Base-by-base conservation (phyloP, 2,329 filamentous ascomycete genomes). In the Xylaria sp. region DNA sequence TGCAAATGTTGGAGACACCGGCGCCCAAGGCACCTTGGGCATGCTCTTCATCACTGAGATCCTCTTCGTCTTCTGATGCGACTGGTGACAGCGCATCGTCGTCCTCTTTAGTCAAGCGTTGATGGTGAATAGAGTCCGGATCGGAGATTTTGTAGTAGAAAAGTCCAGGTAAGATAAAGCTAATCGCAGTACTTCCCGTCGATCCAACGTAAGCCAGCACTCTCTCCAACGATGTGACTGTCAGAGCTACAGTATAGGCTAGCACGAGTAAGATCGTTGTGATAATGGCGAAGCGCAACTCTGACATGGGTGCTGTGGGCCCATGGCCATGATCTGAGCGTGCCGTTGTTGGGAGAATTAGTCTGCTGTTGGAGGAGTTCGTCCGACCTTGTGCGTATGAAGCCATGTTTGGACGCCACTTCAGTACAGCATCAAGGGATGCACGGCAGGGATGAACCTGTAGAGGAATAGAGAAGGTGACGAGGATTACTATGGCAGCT, bases 71-170 rank as follows among this genome's bases (percentile, higher is more conserved):
- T 3, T 69, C 72, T 0, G 72, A 74, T 11, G 55, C 58, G 57
- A 65, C 56, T 1, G 66, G 80, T 53, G 89, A 88, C 44, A 83
- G 80, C n/a, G 86, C 86, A 64, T 93, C 90, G 68, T 97, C 94
- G 66, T 97, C 91, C 69, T 94, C 92, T 73, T 97, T 97, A 63
- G 91, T 79, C 8, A 97, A 79, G 11, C 89, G 85, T 72, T 96
- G 93, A 68, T 97, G 92, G 63, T 93, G 86, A 34, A 87, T 83
- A 50, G 90, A 93, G 58, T 96, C 89, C 0, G 94, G 94, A 23
- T 91, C 86, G 10, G 91, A 95, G 61, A 99, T 97, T 76, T 97
- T 97, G 78, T 97, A 99, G 75, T 97, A 99, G 74, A 99, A 99
- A 3, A 99, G 76, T 0, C 94, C 94, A 0, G 94, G 94, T 0